Evolutionary conservation across 495 filamentous ascomycete species (phyloP).

Genomic region (Xylaria sp.): DNA sequence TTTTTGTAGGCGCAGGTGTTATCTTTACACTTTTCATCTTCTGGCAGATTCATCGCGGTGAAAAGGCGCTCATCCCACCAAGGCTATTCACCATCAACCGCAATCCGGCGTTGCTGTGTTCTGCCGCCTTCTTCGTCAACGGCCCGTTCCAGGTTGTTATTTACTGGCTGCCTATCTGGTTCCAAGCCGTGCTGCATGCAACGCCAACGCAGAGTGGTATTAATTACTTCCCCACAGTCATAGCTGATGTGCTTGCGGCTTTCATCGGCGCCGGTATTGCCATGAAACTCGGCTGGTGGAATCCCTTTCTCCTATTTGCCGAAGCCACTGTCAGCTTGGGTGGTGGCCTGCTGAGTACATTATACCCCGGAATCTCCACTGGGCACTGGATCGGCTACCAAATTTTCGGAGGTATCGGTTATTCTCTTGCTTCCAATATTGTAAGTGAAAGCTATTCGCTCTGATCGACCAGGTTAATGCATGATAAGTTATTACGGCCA

Average conservation of each 20-base stretch:
- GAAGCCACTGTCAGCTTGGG: slow-evolving; percentile 66
- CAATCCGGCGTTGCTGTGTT: slow-evolving; percentile 60
- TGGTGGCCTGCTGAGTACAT: slow-evolving; percentile 68
- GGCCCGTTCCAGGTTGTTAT: slow-evolving; percentile 70
- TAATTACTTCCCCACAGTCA: slow-evolving; percentile 61
- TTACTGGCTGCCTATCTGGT: slow-evolving; percentile 73
- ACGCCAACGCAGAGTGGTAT: slow-evolving; percentile 61
- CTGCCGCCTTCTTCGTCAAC: slow-evolving; percentile 56
- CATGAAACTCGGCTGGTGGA: slow-evolving; percentile 66
- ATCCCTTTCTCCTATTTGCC: slow-evolving; percentile 63
- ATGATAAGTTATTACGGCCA: neutral
- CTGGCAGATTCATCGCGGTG: slow-evolving; percentile 60
- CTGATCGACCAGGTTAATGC: no score
- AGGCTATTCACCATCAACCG: slow-evolving; percentile 68
- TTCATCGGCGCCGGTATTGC: slow-evolving; percentile 57
- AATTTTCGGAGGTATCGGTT: slow-evolving; percentile 47
- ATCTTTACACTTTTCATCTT: slow-evolving; percentile 63
- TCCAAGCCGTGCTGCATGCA: slow-evolving; percentile 69
- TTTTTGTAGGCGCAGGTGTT: slow-evolving; percentile 60
- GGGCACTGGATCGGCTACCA: slow-evolving; percentile 74
- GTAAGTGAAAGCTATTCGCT: neutral
- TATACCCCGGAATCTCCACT: slow-evolving; percentile 56
- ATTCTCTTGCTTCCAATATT: neutral
- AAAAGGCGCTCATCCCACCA: slow-evolving; percentile 73
- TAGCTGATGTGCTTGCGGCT: slow-evolving; percentile 50